Conservation (phyloP, 2,329 filamentous ascomycete species). For the Raffaelea deltoideospora region DNA sequence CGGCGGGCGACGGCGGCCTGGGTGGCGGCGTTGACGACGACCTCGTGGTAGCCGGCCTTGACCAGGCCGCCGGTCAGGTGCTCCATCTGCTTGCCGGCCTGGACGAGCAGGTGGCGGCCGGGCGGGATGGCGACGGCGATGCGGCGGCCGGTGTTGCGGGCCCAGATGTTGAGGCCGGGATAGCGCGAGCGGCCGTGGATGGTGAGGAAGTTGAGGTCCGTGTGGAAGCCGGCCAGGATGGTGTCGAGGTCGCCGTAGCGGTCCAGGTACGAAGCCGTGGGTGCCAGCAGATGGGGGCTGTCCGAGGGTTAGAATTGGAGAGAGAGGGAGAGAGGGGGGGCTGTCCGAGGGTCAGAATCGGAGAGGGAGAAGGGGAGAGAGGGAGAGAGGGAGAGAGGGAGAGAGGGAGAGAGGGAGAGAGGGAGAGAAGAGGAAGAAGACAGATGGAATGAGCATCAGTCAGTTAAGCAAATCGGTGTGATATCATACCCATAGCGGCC, state of each 20-base stretch:
- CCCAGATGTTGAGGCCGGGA: constrained; percentile 47
- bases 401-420: constrained; percentile 1
- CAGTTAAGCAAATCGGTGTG: too few relatives aligned
- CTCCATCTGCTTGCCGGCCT: constrained; percentile 49
- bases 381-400: too few relatives aligned
- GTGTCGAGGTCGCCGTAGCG: constrained; percentile 39
- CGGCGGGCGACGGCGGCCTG: constrained; percentile 29
- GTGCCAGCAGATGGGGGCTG: constrained; percentile 45
- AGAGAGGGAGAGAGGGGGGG: too few relatives aligned
- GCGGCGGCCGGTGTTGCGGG: constrained; percentile 43
- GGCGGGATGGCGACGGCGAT: constrained; percentile 43
- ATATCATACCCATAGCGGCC: constrained; percentile 35
- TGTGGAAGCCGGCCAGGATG: constrained; percentile 48
- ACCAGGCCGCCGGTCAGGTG: constrained; percentile 44
- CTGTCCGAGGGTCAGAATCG: too few relatives aligned
- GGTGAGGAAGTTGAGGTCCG: constrained; percentile 49
- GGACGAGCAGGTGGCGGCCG: constrained; percentile 43
- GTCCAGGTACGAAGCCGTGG: constrained; percentile 40
- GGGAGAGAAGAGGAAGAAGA: neutral
- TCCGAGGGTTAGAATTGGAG: too few relatives aligned
- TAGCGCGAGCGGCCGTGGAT: constrained; percentile 49
- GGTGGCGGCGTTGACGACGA: constrained; percentile 40
- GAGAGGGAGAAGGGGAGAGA: too few relatives aligned
- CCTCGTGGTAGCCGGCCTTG: constrained; percentile 48
- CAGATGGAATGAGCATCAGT: too few relatives aligned